phyloP scores from a whole-genome alignment of 768 basidiomycete species.

The Chalciporus piperatus region DNA sequence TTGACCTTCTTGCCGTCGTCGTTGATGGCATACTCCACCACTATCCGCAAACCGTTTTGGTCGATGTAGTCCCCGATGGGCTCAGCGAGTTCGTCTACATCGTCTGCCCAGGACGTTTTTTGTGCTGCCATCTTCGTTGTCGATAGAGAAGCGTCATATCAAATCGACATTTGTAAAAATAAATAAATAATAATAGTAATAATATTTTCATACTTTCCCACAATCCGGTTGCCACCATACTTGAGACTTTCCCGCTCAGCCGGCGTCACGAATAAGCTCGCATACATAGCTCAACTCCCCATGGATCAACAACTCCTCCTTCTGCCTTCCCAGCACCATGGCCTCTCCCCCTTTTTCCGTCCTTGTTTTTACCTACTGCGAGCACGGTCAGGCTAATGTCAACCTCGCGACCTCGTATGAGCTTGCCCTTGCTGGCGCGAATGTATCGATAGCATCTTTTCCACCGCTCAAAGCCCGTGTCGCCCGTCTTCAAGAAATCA shows the following conservation, averaged over 20 bases:
- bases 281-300: neutral
- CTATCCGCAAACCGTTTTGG: conserved; percentile 85
- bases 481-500: conserved; percentile 3
- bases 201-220: too few species aligned
- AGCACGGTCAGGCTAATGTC: conserved; percentile 8
- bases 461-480: conserved; percentile 9
- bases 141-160: conserved; percentile 4
- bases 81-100: conserved; percentile 73
- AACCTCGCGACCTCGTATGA: conserved; percentile 13
- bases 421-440: conserved; percentile 8
- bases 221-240: too few species aligned
- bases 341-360: neutral
- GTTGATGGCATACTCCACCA: conserved; percentile 77
- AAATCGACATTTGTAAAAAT: too few species aligned
- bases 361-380: conserved; percentile 9
- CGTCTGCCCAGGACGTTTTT: conserved; percentile 88
- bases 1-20: conserved; percentile 96
- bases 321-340: neutral
- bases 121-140: conserved; percentile 20
- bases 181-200: neutral
- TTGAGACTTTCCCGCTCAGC: too few species aligned
- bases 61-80: conserved; percentile 66
- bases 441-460: conserved; percentile 12
- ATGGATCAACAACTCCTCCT: neutral
- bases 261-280: too few species aligned